A percentile compares a stretch with the other conserved stretches of the same genome.
Evolutionary conservation across 2,329 filamentous ascomycete genomes (phyloP).

Genomic region (Diaporthe citri): DNA sequence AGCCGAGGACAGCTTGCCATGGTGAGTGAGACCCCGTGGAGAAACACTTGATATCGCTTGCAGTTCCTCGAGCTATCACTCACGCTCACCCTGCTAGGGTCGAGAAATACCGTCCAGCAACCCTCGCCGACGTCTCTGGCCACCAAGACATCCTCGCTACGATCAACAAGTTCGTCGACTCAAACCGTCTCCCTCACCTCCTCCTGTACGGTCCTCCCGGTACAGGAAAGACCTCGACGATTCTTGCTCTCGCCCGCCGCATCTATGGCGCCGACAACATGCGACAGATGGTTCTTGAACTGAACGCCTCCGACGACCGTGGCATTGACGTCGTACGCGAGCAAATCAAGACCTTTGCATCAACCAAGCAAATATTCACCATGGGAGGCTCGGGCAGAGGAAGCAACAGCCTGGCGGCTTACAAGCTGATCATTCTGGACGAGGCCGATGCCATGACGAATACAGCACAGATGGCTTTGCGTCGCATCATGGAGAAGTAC

Average conservation of each 20-base stretch:
- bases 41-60: background rate
- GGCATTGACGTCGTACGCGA: constrained; percentile 98
- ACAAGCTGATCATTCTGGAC: constrained; percentile 97
- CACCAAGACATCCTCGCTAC: constrained; percentile 98
- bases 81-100: constrained; percentile 69
- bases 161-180: constrained; percentile 97
- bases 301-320: constrained; percentile 96
- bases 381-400: constrained; percentile 64
- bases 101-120: constrained; percentile 94
- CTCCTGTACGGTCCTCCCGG: constrained; percentile 97
- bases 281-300: constrained; percentile 97
- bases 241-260: constrained; percentile 89
- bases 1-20: constrained; percentile 93
- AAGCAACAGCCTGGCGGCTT: constrained; percentile 73
- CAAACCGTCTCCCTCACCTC: constrained; percentile 93
- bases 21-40: constrained; percentile 66
- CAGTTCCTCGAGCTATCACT: background rate
- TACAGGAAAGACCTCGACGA: constrained; percentile 97
- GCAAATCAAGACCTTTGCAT: constrained; percentile 99
- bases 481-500: constrained; percentile 99
- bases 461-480: constrained; percentile 95
- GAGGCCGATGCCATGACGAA: constrained; percentile 99
- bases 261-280: constrained; percentile 95
- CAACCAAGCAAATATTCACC: constrained; percentile 95
- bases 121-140: constrained; percentile 91